Evolutionary conservation across 2,329 filamentous ascomycete genomes (phyloP).

Genomic region (Diaporthe citriasiana): DNA sequence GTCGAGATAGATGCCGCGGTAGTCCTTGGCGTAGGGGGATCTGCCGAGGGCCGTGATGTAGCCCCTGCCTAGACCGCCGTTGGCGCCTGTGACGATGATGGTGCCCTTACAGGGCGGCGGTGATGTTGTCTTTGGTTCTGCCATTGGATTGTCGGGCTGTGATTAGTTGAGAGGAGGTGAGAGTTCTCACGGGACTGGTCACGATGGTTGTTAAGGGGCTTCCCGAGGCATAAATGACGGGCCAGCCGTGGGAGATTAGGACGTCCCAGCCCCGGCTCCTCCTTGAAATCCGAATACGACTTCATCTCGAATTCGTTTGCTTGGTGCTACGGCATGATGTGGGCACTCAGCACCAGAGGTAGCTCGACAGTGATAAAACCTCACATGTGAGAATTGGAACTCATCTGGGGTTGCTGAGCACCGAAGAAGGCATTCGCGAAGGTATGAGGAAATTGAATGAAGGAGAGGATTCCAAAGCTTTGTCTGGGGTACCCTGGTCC

Average conservation of each 20-base stretch:
- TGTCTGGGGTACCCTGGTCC: neutral
- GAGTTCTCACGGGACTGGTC: neutral
- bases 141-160: neutral
- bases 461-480: neutral
- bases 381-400: neutral
- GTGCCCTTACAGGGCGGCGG: constrained; percentile 44
- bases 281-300: constrained; percentile 26
- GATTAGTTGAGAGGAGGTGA: neutral
- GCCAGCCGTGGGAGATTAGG: constrained; percentile 10
- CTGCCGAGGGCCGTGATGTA: constrained; percentile 28
- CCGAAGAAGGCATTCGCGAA: neutral
- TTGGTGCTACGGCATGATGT: neutral
- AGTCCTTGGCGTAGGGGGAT: constrained; percentile 45
- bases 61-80: constrained; percentile 36
- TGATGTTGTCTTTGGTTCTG: constrained; percentile 7
- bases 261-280: neutral
- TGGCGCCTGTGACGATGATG: constrained; percentile 35
- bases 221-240: constrained; percentile 1
- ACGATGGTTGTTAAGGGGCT: neutral
- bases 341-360: neutral
- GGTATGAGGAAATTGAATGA: neutral
- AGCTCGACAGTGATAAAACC: neutral
- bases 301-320: constrained; percentile 18
- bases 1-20: constrained; percentile 55
- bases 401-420: neutral